Percentiles rank a stretch among this genome's conserved stretches.
Evolutionary conservation across 306 rosid genomes (phyloP).

Genomic region (Hippophae rhamnoides): DNA sequence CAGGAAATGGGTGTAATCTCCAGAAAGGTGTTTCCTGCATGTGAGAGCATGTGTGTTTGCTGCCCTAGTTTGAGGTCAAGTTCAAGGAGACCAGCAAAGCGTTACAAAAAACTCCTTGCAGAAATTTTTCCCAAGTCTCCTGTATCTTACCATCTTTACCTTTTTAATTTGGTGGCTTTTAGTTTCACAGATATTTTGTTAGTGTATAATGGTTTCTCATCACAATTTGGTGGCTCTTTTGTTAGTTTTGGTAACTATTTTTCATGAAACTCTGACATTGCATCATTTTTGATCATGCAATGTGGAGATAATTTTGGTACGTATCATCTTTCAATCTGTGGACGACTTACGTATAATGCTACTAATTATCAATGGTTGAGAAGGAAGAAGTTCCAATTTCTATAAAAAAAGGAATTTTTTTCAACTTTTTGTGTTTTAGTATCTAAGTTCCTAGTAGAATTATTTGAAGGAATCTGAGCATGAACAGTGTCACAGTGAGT

Average conservation of each 20-base stretch:
- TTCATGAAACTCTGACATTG: too few relatives aligned
- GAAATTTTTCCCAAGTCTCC: conserved; percentile 89
- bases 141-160: conserved; percentile 21
- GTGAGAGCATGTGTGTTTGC: conserved; percentile 91
- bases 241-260: neutral
- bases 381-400: neutral
- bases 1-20: conserved; percentile 91
- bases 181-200: neutral
- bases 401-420: too few relatives aligned
- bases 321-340: neutral
- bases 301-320: neutral
- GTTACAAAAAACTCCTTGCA: conserved; percentile 77
- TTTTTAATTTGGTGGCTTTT: neutral
- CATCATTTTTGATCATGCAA: neutral
- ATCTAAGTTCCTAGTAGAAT: too few relatives aligned
- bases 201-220: neutral
- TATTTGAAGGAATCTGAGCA: too few relatives aligned
- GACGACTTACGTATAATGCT: neutral
- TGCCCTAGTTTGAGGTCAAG: conserved; percentile 97
- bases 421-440: too few relatives aligned
- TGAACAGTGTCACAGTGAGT: too few relatives aligned
- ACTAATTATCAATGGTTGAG: too few relatives aligned
- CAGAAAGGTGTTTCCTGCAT: conserved; percentile 86
- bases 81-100: conserved; percentile 92
- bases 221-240: neutral